A percentile compares a stretch with the other conserved stretches of the same genome.
Conservation (phyloP, 2,329 filamentous ascomycete species). For the Paramyrothecium roridum region DNA sequence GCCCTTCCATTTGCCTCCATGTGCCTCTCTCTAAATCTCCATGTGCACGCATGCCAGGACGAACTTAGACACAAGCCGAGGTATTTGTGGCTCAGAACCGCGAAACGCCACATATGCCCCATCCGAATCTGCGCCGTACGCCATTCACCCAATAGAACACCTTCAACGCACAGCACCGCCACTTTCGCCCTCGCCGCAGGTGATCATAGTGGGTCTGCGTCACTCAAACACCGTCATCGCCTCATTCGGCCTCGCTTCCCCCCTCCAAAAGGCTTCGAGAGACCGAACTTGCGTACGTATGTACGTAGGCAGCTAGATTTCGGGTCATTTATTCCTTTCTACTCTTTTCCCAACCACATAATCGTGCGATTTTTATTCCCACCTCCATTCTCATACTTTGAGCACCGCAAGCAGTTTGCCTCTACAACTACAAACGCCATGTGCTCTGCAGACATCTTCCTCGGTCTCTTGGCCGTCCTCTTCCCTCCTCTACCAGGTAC, state of each 20-base stretch:
- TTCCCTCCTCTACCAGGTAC: conserved; percentile 64
- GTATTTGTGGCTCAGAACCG: too few relatives aligned
- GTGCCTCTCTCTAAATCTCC: too few relatives aligned
- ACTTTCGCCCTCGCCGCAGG: not conserved
- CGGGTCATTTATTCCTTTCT: too few relatives aligned
- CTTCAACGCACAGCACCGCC: not conserved
- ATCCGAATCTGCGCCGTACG: too few relatives aligned
- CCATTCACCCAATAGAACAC: too few relatives aligned
- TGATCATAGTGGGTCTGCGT: not conserved
- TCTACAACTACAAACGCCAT: conserved; percentile 29
- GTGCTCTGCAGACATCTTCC: conserved; percentile 60
- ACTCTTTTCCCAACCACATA: too few relatives aligned
- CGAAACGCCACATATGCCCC: too few relatives aligned
- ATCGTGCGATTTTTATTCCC: not conserved
- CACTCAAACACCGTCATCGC: not conserved
- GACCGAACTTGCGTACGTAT: too few relatives aligned
- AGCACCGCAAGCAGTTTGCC: not conserved
- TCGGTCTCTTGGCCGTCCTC: conserved; percentile 60
- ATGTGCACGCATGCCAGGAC: too few relatives aligned
- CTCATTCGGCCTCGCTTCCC: not conserved
- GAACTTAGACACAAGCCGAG: too few relatives aligned
- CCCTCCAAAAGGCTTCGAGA: not conserved
- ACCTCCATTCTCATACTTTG: not conserved
- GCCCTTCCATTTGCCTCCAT: too few relatives aligned
- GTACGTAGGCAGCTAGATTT: too few relatives aligned